Evolutionary conservation across 441 rosid genomes (phyloP), one percentile per base, ranked within the genome.

Genomic region (Populus hybrid): DNA sequence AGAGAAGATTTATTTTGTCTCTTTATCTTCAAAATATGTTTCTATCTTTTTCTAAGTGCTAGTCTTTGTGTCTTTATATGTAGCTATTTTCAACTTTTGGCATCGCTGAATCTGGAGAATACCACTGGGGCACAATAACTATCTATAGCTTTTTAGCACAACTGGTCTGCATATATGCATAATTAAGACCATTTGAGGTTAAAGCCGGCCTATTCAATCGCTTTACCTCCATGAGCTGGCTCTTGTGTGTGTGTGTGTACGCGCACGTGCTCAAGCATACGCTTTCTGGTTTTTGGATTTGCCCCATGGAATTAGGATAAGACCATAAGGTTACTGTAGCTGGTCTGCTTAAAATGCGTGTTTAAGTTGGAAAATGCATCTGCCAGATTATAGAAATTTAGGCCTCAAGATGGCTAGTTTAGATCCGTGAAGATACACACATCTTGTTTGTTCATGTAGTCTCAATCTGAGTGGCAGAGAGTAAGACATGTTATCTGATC

Each of bases 311-410:
- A 61, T 23, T 61, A 61, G 66, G 66, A 23, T 59, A 3, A 61
- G 24, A 21, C 24, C 12, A 61, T 61, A 61, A 0, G 20, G 2
- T 46, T 46, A 46, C 57, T 12, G 57, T 14, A 46, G 57, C 57
- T 46, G 12, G 6, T 9, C 10, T 21, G 66, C 66, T 3, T 61
- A 9, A 61, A 23, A 61, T 61, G 66, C 66, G 3, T n/a, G 69
- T 30, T 50, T 57, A 20, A 23, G 65, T 8, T 42, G 69, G 72
- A 64, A 75, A 61, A 67, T 65, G 70, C 70, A 65, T 74, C 28
- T 74, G 6, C 61, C 38, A 38, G 50, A 14, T 50, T 63, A 23
- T 63, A 21, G 66, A 63, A 63, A 21, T 21, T 63, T 23, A 63
- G 66, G 28, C 28, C 28, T 63, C 12, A 23, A 21, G 28, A 6